phyloP scores from a whole-genome alignment of 257 asterid genomes.

The Solanum corneliomulleri region DNA sequence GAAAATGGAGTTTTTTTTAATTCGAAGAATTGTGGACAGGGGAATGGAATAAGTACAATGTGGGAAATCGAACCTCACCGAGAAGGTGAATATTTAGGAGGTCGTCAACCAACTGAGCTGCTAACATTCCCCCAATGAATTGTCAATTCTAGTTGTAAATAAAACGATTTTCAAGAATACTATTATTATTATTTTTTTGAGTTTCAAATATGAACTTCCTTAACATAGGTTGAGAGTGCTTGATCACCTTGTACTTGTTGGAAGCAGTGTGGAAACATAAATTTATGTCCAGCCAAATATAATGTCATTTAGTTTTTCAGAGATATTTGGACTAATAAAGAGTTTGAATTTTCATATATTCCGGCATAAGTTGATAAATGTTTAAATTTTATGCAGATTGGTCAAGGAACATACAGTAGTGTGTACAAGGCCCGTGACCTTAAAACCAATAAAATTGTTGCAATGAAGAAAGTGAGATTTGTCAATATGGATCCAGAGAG shows the following conservation, averaged over 20 bases:
- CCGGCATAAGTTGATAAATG: neutral
- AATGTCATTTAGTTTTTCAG: neutral
- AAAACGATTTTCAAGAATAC: neutral
- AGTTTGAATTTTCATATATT: neutral
- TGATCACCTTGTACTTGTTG: neutral
- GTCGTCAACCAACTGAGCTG: neutral
- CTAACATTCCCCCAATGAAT: neutral
- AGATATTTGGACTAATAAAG: neutral
- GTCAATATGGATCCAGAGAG: slow-evolving; percentile 91
- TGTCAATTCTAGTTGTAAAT: neutral
- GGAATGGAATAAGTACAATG: neutral
- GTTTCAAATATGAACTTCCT: neutral
- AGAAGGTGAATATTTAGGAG: neutral
- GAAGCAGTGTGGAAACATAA: neutral
- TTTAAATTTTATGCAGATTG: slow-evolving; percentile 41
- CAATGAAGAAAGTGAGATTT: slow-evolving; percentile 87
- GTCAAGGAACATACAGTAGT: slow-evolving; percentile 94
- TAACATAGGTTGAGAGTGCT: neutral
- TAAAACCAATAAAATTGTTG: slow-evolving; percentile 45
- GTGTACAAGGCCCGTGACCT: slow-evolving; percentile 94
- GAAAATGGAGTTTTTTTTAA: neutral
- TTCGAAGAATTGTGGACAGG: neutral
- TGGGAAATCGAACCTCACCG: neutral
- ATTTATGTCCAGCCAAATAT: neutral
- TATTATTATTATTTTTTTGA: neutral